These are phyloP conservation scores for Scedosporium boydii DNA, from an alignment of 2,329 filamentous ascomycete species.

Conservation along the genomic window DNA sequence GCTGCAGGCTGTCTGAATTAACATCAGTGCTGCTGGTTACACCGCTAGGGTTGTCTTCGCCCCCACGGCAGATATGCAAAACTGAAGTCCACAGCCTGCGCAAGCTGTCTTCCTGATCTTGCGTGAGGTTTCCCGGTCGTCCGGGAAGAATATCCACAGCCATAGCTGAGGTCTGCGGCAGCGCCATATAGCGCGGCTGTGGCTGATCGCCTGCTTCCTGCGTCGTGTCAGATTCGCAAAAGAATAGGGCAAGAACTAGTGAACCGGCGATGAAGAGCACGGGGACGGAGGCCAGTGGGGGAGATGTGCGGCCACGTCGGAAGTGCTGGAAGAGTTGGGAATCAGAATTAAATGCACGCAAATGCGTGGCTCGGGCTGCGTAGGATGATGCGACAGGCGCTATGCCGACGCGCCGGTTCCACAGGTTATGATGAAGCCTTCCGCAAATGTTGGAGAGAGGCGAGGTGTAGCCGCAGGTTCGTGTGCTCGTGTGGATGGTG, in stretches of 20 bases:
- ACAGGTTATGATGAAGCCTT: too few relatives aligned
- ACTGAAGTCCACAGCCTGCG: constrained; percentile 69
- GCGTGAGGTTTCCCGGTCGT: constrained; percentile 66
- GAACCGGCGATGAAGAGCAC: not conserved
- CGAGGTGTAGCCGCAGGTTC: too few relatives aligned
- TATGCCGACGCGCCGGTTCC: too few relatives aligned
- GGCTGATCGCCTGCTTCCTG: too few relatives aligned
- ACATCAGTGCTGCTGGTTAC: not conserved
- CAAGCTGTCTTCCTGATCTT: constrained; percentile 70
- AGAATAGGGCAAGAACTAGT: not conserved
- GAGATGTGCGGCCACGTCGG: not conserved
- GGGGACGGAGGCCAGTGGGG: not conserved
- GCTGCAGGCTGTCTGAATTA: not conserved
- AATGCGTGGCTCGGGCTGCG: not conserved
- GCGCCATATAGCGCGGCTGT: too few relatives aligned
- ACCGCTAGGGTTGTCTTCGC: constrained; percentile 16
- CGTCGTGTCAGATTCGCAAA: not conserved
- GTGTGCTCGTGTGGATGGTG: too few relatives aligned
- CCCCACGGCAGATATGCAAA: constrained; percentile 63
- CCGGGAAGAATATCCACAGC: constrained; percentile 43
- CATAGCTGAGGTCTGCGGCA: constrained; percentile 14
- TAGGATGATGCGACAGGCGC: too few relatives aligned
- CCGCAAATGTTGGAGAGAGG: too few relatives aligned
- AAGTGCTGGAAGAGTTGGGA: not conserved
- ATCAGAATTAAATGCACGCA: not conserved